These are phyloP conservation scores for Agaricales sp. DNA, from an alignment of 1,284 basidiomycete genomes.

Conservation along the genomic window DNA sequence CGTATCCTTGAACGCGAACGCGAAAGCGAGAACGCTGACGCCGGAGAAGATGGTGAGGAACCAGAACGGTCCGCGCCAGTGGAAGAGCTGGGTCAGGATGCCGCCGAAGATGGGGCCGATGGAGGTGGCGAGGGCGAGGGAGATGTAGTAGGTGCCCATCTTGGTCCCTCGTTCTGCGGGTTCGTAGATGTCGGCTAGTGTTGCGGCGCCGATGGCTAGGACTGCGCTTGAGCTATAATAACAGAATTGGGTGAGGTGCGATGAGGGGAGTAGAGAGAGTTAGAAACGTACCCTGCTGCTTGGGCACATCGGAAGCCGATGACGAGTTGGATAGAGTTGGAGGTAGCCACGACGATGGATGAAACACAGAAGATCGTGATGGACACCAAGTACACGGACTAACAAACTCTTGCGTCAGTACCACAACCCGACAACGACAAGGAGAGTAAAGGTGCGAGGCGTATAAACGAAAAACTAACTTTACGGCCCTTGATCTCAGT, in stretches of 20 bases:
- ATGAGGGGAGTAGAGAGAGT: not conserved
- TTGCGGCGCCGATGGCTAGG: constrained; percentile 71
- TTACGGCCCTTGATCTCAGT: constrained; percentile 78
- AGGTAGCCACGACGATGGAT: constrained; percentile 53
- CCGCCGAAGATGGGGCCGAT: constrained; percentile 70
- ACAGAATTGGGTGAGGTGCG: constrained; percentile 1
- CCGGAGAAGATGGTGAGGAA: constrained; percentile 63
- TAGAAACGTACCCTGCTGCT: constrained; percentile 43
- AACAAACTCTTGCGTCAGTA: not conserved
- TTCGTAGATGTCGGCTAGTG: constrained; percentile 77
- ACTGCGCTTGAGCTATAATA: constrained; percentile 60
- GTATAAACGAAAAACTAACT: constrained; percentile 25
- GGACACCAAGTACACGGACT: constrained; percentile 62
- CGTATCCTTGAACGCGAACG: constrained; percentile 70
- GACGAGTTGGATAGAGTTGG: constrained; percentile 48
- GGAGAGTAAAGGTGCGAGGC: constrained; percentile 2
- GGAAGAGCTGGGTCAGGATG: constrained; percentile 53
- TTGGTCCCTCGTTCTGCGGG: constrained; percentile 68
- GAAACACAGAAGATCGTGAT: constrained; percentile 51
- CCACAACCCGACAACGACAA: constrained; percentile 4
- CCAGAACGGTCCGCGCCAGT: constrained; percentile 77
- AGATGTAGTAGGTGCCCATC: constrained; percentile 69
- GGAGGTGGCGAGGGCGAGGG: constrained; percentile 50
- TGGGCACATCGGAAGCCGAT: constrained; percentile 69
- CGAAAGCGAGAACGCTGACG: constrained; percentile 44